Conservation (phyloP, 2,329 filamentous ascomycete species). For the Fusarium haematococcum region DNA sequence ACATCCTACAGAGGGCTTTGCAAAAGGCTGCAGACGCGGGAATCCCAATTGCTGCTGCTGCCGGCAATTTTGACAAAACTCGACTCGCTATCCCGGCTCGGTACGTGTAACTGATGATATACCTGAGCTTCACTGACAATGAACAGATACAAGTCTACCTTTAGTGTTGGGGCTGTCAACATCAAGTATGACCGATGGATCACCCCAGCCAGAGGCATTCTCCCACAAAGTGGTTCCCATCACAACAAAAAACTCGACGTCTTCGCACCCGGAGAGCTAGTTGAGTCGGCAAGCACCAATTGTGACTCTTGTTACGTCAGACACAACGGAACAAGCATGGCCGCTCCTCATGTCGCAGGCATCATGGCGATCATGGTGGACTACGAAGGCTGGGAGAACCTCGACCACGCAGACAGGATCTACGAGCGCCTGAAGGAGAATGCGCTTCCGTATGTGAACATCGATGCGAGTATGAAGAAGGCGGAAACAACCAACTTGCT, state of each 20-base stretch:
- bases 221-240: background rate
- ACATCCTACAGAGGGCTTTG: background rate
- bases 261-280: background rate
- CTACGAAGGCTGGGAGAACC: background rate
- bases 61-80: background rate
- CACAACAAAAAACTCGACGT: background rate
- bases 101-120: background rate
- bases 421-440: background rate
- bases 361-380: constrained; percentile 1
- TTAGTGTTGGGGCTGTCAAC: background rate
- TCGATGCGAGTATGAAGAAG: background rate
- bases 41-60: constrained; percentile 13
- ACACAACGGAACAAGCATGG: constrained; percentile 7
- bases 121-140: background rate
- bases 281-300: background rate
- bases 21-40: background rate
- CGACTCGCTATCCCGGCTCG: background rate
- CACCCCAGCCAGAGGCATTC: background rate
- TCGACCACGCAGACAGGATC: background rate
- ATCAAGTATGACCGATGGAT: constrained; percentile 1
- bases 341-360: background rate
- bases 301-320: background rate
- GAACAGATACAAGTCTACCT: background rate
- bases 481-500: background rate
- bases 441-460: background rate